Evolutionary conservation across 805 yeast genomes (phyloP).

Genomic region (Candida tibetensis): DNA sequence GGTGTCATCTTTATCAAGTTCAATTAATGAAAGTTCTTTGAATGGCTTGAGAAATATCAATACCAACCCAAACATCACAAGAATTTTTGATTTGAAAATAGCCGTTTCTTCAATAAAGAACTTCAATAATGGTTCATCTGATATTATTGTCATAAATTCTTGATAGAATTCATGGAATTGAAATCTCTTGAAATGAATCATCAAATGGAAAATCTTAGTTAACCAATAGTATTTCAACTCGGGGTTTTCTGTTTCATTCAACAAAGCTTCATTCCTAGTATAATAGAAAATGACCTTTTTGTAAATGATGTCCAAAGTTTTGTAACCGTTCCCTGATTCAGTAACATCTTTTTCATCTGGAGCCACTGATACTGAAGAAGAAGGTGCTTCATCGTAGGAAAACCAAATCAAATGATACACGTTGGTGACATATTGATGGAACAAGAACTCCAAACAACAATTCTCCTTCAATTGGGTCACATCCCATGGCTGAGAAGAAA

Average conservation of each 20-base stretch:
- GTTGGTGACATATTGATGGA: slow-evolving; percentile 22
- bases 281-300: slow-evolving; percentile 24
- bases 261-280: slow-evolving; percentile 18
- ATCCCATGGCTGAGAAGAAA: slow-evolving; percentile 24
- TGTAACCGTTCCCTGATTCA: slow-evolving; percentile 3
- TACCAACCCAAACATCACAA: slow-evolving; percentile 24
- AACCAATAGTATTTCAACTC: slow-evolving; percentile 24
- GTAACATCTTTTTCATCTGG: not conserved
- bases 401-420: slow-evolving; percentile 24
- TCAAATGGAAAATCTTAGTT: slow-evolving; percentile 20
- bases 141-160: slow-evolving; percentile 16
- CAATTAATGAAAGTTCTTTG: slow-evolving; percentile 24
- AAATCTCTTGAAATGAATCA: slow-evolving; percentile 23
- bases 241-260: slow-evolving; percentile 1
- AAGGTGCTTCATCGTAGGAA: slow-evolving; percentile 7
- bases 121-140: not conserved
- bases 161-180: slow-evolving; percentile 23
- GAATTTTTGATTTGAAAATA: slow-evolving; percentile 17
- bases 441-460: slow-evolving; percentile 27
- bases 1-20: slow-evolving; percentile 13
- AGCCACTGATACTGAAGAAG: not conserved
- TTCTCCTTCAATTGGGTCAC: slow-evolving; percentile 19
- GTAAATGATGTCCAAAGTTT: slow-evolving; percentile 14
- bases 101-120: slow-evolving; percentile 3
- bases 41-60: slow-evolving; percentile 29